phyloP scores from a whole-genome alignment of 2,329 filamentous ascomycete species.

The Pseudogymnoascus sp. region DNA sequence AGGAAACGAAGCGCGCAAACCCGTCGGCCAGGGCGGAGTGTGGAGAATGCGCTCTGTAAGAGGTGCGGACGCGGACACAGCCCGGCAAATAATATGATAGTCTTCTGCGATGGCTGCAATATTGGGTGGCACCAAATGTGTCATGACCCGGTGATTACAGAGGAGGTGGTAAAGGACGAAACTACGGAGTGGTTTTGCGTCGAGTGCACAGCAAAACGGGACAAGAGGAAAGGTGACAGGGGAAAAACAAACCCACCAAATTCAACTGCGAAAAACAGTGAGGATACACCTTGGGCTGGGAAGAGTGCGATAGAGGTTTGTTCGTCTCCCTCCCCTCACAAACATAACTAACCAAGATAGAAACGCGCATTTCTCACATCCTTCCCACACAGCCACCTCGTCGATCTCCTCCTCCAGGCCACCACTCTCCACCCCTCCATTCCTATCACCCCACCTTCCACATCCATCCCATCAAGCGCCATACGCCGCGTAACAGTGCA shows the following conservation, averaged over 20 bases:
- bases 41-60: constrained; percentile 58
- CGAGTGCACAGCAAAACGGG: constrained; percentile 47
- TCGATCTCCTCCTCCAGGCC: constrained; percentile 57
- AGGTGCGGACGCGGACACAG: constrained; percentile 67
- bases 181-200: constrained; percentile 66
- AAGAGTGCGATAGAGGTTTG: constrained; percentile 35
- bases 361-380: constrained; percentile 57
- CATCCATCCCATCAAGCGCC: constrained; percentile 13
- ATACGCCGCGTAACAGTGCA: constrained; percentile 20
- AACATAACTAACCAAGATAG: constrained; percentile 30
- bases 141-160: constrained; percentile 67
- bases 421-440: constrained; percentile 57
- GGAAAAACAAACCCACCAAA: constrained; percentile 22
- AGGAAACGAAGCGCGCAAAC: constrained; percentile 42
- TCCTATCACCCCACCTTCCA: constrained; percentile 49
- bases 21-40: constrained; percentile 39
- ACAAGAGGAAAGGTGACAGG: constrained; percentile 34
- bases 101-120: constrained; percentile 80
- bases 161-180: constrained; percentile 59
- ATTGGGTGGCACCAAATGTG: constrained; percentile 75
- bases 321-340: not conserved
- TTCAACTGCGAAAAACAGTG: constrained; percentile 15
- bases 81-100: constrained; percentile 68
- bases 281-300: constrained; percentile 12
- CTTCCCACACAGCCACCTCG: constrained; percentile 53